These are phyloP conservation scores for Verruconis gallopava DNA, from an alignment of 2,329 filamentous ascomycete species.

Conservation along the genomic window DNA sequence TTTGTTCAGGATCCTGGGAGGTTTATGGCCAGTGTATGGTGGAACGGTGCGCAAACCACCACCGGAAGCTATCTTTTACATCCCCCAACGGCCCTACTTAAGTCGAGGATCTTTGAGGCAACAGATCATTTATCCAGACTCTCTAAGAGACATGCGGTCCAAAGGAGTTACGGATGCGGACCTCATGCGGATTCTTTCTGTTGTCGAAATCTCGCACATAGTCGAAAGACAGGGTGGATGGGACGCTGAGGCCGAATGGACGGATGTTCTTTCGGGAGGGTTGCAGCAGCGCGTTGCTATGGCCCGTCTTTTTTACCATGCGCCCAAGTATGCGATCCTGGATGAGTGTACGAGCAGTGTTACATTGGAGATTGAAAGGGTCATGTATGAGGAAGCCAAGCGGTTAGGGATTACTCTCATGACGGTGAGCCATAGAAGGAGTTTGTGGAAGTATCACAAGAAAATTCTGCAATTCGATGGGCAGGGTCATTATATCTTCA, in stretches of 20 bases:
- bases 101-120: constrained; percentile 85
- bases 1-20: constrained; percentile 89
- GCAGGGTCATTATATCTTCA: constrained; percentile 83
- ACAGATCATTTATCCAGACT: constrained; percentile 94
- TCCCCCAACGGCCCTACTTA: constrained; percentile 89
- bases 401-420: constrained; percentile 83
- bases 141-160: constrained; percentile 70
- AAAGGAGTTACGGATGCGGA: constrained; percentile 74
- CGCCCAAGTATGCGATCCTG: constrained; percentile 83
- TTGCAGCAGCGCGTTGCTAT: constrained; percentile 94
- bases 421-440: constrained; percentile 85
- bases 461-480: constrained; percentile 95
- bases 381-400: constrained; percentile 97
- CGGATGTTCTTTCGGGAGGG: constrained; percentile 81
- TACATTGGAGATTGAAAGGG: constrained; percentile 85
- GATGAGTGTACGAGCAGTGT: constrained; percentile 94
- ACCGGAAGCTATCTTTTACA: constrained; percentile 93
- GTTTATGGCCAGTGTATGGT: constrained; percentile 94
- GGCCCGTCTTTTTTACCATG: constrained; percentile 89
- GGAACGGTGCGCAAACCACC: constrained; percentile 85
- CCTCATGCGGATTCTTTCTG: constrained; percentile 60
- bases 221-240: constrained; percentile 70
- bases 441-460: constrained; percentile 92
- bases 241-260: constrained; percentile 94
- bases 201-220: constrained; percentile 72